Evolutionary conservation across 108 stramenopile species (phyloP).

Genomic region (Chaetoceros muelleri): DNA sequence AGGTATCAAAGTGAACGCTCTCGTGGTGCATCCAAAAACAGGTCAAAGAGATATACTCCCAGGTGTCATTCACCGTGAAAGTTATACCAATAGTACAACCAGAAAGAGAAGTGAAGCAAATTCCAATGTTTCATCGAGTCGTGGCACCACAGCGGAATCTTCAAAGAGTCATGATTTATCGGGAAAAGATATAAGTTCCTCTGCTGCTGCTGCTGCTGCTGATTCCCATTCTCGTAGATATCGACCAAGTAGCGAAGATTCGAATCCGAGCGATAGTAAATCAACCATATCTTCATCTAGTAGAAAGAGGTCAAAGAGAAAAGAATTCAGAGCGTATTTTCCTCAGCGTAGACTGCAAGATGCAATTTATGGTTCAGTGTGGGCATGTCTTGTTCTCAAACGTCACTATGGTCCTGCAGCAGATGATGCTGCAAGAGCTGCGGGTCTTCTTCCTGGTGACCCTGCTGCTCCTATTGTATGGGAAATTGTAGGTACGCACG

Average conservation of each 20-base stretch:
- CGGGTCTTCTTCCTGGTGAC: conserved; percentile 64
- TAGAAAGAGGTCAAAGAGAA: conserved; percentile 11
- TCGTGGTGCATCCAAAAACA: conserved; percentile 58
- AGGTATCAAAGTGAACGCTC: conserved; percentile 63
- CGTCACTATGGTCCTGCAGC: conserved; percentile 63
- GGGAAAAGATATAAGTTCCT: no score
- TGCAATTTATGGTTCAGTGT: conserved; percentile 79
- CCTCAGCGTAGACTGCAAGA: conserved; percentile 70
- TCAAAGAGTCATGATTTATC: no score
- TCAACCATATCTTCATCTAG: conserved; percentile 1
- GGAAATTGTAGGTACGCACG: conserved; percentile 64
- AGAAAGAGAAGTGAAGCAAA: neutral
- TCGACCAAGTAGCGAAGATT: neutral
- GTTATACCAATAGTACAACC: conserved; percentile 8
- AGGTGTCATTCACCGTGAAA: conserved; percentile 62
- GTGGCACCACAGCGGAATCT: no score
- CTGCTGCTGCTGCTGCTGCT: no score
- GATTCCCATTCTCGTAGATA: no score
- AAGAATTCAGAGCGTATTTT: conserved; percentile 53
- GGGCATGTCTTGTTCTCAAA: conserved; percentile 61
- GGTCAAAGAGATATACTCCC: conserved; percentile 45
- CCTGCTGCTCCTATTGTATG: conserved; percentile 71
- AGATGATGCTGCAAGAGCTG: conserved; percentile 70
- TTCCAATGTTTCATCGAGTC: neutral
- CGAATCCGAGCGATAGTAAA: neutral